Evolutionary conservation across 2,329 filamentous ascomycete genomes (phyloP).

Genomic region (Ceratocystis huliohia): DNA sequence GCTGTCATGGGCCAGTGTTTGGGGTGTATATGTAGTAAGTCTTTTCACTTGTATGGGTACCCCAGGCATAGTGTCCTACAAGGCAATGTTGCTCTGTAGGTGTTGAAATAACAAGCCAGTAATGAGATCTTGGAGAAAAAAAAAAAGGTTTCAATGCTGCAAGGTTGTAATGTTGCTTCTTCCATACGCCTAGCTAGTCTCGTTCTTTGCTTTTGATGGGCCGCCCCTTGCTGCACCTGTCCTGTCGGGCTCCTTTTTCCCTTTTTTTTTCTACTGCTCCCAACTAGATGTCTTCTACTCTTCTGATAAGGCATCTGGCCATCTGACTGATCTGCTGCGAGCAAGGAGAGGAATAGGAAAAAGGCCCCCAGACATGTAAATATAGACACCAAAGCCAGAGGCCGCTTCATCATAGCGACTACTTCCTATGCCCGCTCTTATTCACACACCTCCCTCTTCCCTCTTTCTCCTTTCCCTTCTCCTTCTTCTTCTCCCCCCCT

Average conservation of each 20-base stretch:
- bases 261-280: neutral
- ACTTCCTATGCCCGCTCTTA: neutral
- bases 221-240: neutral
- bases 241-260: neutral
- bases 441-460: neutral
- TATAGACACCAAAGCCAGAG: neutral
- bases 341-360: neutral
- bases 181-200: neutral
- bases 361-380: neutral
- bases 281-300: neutral
- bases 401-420: neutral
- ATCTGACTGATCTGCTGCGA: neutral
- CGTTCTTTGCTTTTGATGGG: neutral
- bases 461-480: neutral
- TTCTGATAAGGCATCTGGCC: slow-evolving; percentile 2
- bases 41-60: neutral
- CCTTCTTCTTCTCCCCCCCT: neutral
- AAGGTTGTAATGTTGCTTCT: neutral
- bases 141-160: slow-evolving; percentile 3
- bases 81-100: neutral
- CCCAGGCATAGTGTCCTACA: neutral
- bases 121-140: neutral
- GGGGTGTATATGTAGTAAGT: neutral
- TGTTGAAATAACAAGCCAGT: neutral
- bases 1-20: neutral